A percentile compares a stretch with the other conserved stretches of the same genome.
Conservation (phyloP, 164 flowering plant genomes). For the Protea cynaroides region DNA sequence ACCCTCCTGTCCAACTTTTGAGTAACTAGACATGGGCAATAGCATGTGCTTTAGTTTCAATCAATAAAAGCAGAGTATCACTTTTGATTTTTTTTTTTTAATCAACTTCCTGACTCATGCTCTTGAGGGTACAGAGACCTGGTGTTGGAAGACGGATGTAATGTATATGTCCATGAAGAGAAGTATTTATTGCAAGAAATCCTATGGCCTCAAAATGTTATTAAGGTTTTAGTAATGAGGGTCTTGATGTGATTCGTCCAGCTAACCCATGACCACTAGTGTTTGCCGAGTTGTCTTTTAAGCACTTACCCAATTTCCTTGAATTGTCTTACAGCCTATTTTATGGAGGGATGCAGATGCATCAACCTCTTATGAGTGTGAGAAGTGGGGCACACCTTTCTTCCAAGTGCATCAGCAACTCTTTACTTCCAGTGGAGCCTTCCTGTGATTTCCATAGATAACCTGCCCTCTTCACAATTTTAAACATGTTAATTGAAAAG, state of each 20-base stretch:
- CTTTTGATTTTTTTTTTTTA: not conserved
- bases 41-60: not conserved
- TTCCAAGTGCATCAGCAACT: too few species aligned
- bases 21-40: not conserved
- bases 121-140: not conserved
- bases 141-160: not conserved
- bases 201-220: not conserved
- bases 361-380: too few species aligned
- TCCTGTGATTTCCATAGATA: too few species aligned
- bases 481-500: too few species aligned
- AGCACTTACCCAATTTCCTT: not conserved
- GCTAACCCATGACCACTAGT: not conserved
- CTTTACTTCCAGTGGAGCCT: too few species aligned
- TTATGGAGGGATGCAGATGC: too few species aligned
- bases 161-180: not conserved
- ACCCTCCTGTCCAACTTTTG: not conserved
- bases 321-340: too few species aligned
- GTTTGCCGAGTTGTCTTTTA: not conserved
- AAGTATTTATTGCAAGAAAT: not conserved
- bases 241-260: not conserved
- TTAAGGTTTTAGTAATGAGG: not conserved
- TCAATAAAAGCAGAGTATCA: not conserved
- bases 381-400: too few species aligned
- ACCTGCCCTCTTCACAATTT: too few species aligned
- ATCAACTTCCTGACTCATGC: not conserved